Base-by-base conservation (phyloP, 345 rosid genomes). In the Erysimum cheiranthoides region DNA sequence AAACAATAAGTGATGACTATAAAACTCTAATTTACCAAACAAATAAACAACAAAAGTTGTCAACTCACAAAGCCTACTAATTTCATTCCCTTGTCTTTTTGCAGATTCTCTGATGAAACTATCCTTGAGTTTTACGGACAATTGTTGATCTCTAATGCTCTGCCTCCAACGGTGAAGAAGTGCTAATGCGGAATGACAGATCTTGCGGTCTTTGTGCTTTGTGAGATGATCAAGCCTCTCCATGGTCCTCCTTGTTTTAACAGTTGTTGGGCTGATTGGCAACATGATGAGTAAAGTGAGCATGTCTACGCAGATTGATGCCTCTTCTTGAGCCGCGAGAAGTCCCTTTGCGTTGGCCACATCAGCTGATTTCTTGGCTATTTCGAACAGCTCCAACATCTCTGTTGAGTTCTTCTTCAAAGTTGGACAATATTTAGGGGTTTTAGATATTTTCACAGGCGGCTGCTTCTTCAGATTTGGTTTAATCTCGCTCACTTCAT, bases 171-270 rank as follows among this genome's bases (percentile, higher is more conserved):
- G 64, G 12, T 39, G 45, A 58, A 43, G 25, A 32, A 57, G 34
- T 8, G 32, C 4, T 8, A 27, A 7, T 17, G 74, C 74, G 2
- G 2, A 46, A 8, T 46, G 57, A 30, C 57, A 58, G 1, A 70
- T 58, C 10, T 57, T 58, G 2, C 66, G 35, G 6, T 32, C 54
- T 21, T 58, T 70, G 43, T 58, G 74, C 10, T 46, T 32, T 3
- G 74, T 70, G 1, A 70, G 74, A 70, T 2, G 21, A 10, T 8
- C 18, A 1, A 70, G 74, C 34, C 10, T 70, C 21, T 8, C 35
- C 54, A 58, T 58, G 25, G 58, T 12, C n/a, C 0, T 2, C 11
- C 25, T 45, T 12, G 65, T 70, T 18, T 30, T 45, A 7, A 3
- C 3, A 45, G 25, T 32, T 1, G 45, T 43, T 6, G 56, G 28